Evolutionary conservation across 1,284 basidiomycete species (phyloP).

Genomic region (Gomphus bonarii): DNA sequence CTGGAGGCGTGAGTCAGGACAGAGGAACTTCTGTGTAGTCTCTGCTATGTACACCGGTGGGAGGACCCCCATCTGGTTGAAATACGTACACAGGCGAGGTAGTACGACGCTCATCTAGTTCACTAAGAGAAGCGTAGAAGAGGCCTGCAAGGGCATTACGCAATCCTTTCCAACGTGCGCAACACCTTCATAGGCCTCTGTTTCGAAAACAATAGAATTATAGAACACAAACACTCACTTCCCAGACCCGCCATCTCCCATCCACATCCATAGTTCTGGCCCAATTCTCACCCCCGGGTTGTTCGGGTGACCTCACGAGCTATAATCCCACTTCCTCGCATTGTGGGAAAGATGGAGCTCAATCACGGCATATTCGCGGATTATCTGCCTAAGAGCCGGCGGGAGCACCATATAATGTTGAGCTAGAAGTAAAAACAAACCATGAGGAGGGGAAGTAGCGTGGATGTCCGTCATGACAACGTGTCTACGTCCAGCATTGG

Average conservation of each 20-base stretch:
- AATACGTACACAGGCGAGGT: constrained; percentile 54
- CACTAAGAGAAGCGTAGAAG: constrained; percentile 88
- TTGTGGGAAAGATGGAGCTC: constrained; percentile 85
- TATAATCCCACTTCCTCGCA: constrained; percentile 86
- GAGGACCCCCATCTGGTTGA: constrained; percentile 47
- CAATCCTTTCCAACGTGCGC: constrained; percentile 74
- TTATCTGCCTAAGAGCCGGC: constrained; percentile 77
- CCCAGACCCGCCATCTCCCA: constrained; percentile 45
- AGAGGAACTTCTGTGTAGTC: background rate
- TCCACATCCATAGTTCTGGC: constrained; percentile 87
- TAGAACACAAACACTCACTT: constrained; percentile 32
- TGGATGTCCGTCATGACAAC: background rate
- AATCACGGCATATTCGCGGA: constrained; percentile 74
- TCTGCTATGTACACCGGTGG: constrained; percentile 17
- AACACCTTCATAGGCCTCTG: constrained; percentile 37
- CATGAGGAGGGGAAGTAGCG: background rate
- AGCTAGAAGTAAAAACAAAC: constrained; percentile 26
- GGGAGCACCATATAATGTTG: constrained; percentile 84
- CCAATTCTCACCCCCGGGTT: constrained; percentile 73
- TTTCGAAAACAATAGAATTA: no score
- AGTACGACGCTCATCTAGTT: constrained; percentile 60
- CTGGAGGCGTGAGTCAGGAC: constrained; percentile 10
- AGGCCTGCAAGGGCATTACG: constrained; percentile 86
- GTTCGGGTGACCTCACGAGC: constrained; percentile 74
- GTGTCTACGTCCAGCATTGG: constrained; percentile 35